Evolutionary conservation across 305 asterid genomes (phyloP), one percentile per base, ranked within the genome.

Genomic region (Solanum chacoense): DNA sequence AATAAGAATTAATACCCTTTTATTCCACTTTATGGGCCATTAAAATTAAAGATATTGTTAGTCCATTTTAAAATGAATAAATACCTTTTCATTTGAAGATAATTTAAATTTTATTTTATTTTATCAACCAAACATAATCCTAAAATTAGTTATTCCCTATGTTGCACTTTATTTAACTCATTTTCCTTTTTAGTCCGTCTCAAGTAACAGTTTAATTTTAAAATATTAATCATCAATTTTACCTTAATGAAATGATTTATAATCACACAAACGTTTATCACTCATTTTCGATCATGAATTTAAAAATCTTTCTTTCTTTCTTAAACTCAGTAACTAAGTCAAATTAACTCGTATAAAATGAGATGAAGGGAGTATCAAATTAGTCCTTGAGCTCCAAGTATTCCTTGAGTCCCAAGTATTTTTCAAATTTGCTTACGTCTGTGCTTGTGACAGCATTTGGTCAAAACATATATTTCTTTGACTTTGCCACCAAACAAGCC

Each of bases 211-310:
- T 18, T 55, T 18, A 55, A 55, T 55, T 55, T 55, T 55, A 55
- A 50, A 55, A 55, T 55, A 7, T 3, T 0, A 7, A 55, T 18
- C 1, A 3, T 3, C 0, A 18, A 55, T 20, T 20, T 55, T 55
- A 55, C 2, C 67, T 55, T 55, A 55, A 55, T 20, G 24, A 55
- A 20, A 55, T 55, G 11, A 55, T 55, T 55, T 20, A 0, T 0
- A 55, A 3, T 5, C 1, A 3, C 11, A 55, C 26, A 20, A 55
- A 55, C 0, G 3, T 55, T 20, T 55, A 8, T 0, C 11, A 0
- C 5, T 55, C 0, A 20, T 55, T 55, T 55, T 55, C 0, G 5
- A 18, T 20, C 11, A 3, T 20, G 5, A 55, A 7, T 55, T 55
- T 8, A 7, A 7, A 18, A 55, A 7, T 7, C 4, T 55, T 20